Evolutionary conservation across 169 alveolate genomes (phyloP), one percentile per base, ranked within the genome.

Genomic region (Cryptosporidium viatorum): DNA sequence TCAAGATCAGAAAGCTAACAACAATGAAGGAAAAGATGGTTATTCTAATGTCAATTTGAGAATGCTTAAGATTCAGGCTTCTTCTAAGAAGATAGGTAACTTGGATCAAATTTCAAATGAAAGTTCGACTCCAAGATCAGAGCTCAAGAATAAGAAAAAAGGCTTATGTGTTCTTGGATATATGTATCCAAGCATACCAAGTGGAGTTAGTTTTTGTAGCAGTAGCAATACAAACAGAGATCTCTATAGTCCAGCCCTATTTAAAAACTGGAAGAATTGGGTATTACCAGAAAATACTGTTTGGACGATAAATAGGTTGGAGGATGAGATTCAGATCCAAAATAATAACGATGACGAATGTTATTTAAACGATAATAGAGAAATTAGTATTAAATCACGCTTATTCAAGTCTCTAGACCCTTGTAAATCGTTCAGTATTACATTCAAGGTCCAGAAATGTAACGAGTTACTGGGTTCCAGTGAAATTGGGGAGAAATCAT

Each of bases 321-420:
- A 52, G 70, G 86, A 70, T 43, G 51, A 3, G 48, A 50, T 29
- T 8, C 41, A 26, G 69, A 48, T 39, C 55, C 84, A 52, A 26
- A 62, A 59, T 58, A 87, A 86, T 58, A 87, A 86, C n/a, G 84
- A 73, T 84, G 92, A 92, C 26, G 84, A 80, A 37, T 10, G 70
- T 29, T 71, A 58, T 39, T 58, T 84, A 10, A 86, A 86, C 70
- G 86, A 70, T 12, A 85, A 55, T 45, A 55, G 84, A 14, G 85
- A 62, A 43, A 50, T 60, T 50, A n/a, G 45, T 23, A 35, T 52
- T n/a, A 73, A 59, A 58, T 60, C 89, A 26, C 48, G 69, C 4
- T 31, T 80, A 21, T 80, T 80, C 29, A 80, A 62, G 33, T 60
- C 58, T 14, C 31, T 80, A n/a, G 74, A 60, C 26, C 89, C 89